Base-by-base conservation (phyloP, 2,329 filamentous ascomycete species). In the Fusarium luffae region DNA sequence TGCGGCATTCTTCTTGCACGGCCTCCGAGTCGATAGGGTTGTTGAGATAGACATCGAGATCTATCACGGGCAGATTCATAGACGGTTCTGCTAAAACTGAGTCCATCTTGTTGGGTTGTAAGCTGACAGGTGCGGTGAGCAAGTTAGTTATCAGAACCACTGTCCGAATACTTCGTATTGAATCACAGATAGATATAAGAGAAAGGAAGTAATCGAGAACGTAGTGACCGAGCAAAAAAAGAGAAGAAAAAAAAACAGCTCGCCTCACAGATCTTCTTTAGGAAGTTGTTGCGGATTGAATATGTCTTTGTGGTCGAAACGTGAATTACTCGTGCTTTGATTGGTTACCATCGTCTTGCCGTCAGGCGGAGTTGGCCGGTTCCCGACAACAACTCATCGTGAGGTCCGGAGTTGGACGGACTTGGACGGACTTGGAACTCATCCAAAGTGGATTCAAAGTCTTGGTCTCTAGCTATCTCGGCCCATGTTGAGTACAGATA, bases 21-120 rank as follows among this genome's bases (percentile, higher is more conserved):
- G 76, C 80, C 41, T 82, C 69, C 2, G 84, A 84, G 72, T 80
- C 77, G 42, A 76, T 77, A 0, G 82, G 76, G 23, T 82, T 76
- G 67, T 78, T 73, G 51, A 86, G 85, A 74, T 87, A 89, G 70
- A 86, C 68, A 76, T 89, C 86, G 34, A 89, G 84, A 79, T 89
- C 84, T 75, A 89, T 80, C 73, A 89, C 79, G 51, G 87, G 87
- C 54, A 89, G 83, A 67, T 89, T 84, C 87, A 89, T 89, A 42
- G 78, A 68, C 19, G 76, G 64, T 43, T 79, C 75, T 40, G 51
- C 47, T 19, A 76, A 73, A 12, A 70, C 47, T 55, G 72, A 56
- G 44, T 69, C 61, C 69, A 77, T 76, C 60, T 48, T 61, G 34
- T 28, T 32, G 21, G 32, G 14, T 59, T 25, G 42, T 49, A 37